Evolutionary conservation across 495 filamentous ascomycete species (phyloP).

Genomic region (Podospora conica): DNA sequence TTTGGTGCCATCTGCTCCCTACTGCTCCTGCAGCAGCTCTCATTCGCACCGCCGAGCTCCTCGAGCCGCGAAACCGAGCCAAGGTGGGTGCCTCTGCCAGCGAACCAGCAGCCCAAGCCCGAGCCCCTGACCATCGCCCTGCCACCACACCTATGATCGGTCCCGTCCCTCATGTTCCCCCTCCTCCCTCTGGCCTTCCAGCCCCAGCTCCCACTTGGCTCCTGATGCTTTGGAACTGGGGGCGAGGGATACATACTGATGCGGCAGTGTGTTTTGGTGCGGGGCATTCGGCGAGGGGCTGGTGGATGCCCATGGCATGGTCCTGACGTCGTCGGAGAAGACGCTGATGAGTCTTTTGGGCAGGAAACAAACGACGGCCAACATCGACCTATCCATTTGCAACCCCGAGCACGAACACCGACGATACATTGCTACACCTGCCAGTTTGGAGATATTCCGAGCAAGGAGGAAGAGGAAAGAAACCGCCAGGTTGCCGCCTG

Average conservation of each 20-base stretch:
- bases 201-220: not conserved
- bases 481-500: not conserved
- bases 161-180: not conserved
- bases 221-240: not conserved
- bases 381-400: not conserved
- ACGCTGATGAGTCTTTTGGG: slow-evolving; percentile 24
- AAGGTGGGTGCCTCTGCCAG: slow-evolving; percentile 20
- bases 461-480: not conserved
- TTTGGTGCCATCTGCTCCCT: not conserved
- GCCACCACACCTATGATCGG: too few species aligned
- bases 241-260: not conserved
- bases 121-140: slow-evolving; percentile 5
- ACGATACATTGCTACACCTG: not conserved
- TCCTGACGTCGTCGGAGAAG: not conserved
- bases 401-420: not conserved
- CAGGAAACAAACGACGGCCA: slow-evolving; percentile 12
- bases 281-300: not conserved
- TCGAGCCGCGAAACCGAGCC: not conserved
- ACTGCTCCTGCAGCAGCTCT: not conserved
- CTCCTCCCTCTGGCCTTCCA: not conserved
- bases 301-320: not conserved
- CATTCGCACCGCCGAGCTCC: not conserved
- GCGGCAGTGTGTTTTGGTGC: not conserved
- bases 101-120: slow-evolving; percentile 9
- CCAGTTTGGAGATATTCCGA: not conserved